phyloP scores from a whole-genome alignment of 257 asterid species.

The Pogostemon cablin region DNA sequence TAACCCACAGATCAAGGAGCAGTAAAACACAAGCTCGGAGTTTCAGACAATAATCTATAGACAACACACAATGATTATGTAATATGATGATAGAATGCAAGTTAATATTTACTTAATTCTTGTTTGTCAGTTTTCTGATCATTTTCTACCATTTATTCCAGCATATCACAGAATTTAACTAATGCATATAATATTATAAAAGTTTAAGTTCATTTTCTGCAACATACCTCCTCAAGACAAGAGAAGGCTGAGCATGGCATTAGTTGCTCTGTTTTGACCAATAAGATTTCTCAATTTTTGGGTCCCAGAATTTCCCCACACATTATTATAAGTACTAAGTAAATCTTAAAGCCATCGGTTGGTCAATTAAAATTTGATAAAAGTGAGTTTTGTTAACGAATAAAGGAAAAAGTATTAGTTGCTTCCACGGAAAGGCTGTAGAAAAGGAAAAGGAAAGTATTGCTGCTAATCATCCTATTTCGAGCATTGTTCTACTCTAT shows the following conservation, averaged over 20 bases:
- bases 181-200: constrained; percentile 5
- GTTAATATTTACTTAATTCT: not conserved
- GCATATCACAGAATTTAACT: not conserved
- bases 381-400: constrained; percentile 26
- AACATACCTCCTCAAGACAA: not conserved
- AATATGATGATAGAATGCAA: not conserved
- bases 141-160: constrained; percentile 2
- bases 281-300: not conserved
- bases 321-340: too few relatives aligned
- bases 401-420: constrained; percentile 36
- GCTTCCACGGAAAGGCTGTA: constrained; percentile 39
- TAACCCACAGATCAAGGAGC: not conserved
- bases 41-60: not conserved
- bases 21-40: not conserved
- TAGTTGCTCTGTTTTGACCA: not conserved
- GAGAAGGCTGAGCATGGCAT: not conserved
- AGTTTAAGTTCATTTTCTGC: not conserved
- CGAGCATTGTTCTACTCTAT: not conserved
- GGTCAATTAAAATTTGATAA: not conserved
- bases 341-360: too few relatives aligned
- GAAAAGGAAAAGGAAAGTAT: constrained; percentile 28
- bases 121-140: not conserved
- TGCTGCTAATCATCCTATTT: constrained; percentile 26
- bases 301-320: not conserved
- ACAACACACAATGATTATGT: not conserved